A percentile compares a stretch with the other conserved stretches of the same genome.
Conservation (phyloP, 345 rosid species). For the Isatis tinctoria region DNA sequence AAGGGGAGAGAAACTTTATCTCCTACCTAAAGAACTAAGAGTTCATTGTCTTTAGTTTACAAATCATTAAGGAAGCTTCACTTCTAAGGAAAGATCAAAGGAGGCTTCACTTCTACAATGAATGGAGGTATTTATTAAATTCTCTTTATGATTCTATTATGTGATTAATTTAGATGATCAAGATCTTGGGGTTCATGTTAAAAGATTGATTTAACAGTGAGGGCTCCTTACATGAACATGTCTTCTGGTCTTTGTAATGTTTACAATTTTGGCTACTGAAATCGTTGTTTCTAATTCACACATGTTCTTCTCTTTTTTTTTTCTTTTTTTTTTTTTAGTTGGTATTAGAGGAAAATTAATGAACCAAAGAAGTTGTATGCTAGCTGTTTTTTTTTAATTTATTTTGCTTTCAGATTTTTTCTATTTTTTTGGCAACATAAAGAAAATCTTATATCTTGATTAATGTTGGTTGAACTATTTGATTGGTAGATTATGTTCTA, state of each 20-base stretch:
- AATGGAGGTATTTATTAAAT: too few relatives aligned
- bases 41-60: too few relatives aligned
- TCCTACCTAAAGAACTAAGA: too few relatives aligned
- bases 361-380: constrained; percentile 2
- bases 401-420: background rate
- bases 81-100: too few relatives aligned
- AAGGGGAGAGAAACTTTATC: too few relatives aligned
- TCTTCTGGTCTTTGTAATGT: background rate
- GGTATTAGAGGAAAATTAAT: background rate
- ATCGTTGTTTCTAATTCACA: constrained; percentile 9
- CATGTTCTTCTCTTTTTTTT: background rate
- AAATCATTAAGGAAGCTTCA: too few relatives aligned
- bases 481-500: background rate
- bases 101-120: too few relatives aligned
- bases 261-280: background rate
- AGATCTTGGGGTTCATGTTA: too few relatives aligned
- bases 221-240: background rate
- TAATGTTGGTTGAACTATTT: background rate
- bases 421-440: background rate
- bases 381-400: background rate
- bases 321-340: background rate
- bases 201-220: too few relatives aligned
- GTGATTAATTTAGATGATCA: too few relatives aligned
- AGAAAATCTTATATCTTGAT: background rate
- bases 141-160: too few relatives aligned